Evolutionary conservation across 495 filamentous ascomycete species (phyloP).

Genomic region (Tuber umbilicatum): DNA sequence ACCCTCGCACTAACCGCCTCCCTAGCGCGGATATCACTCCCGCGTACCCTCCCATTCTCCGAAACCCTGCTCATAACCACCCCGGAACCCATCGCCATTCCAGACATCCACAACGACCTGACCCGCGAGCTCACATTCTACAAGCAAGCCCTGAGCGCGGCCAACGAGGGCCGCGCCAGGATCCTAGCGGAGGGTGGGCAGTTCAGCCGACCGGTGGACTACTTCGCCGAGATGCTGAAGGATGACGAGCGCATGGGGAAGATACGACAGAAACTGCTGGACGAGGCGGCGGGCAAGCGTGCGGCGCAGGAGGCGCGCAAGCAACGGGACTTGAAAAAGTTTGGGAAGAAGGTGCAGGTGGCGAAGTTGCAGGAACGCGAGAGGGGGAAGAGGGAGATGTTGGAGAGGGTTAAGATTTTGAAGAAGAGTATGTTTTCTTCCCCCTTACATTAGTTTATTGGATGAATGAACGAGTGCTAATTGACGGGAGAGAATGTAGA

Average conservation of each 20-base stretch:
- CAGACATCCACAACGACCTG: conserved; percentile 48
- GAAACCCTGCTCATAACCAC: conserved; percentile 55
- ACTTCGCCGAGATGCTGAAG: conserved; percentile 98
- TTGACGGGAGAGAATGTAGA: conserved; percentile 50
- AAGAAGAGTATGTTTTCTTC: conserved; percentile 73
- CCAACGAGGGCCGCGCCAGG: conserved; percentile 58
- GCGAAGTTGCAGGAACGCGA: conserved; percentile 88
- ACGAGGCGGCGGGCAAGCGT: conserved; percentile 87
- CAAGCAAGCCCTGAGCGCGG: conserved; percentile 77
- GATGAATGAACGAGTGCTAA: conserved; percentile 15
- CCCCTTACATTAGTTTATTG: conserved; percentile 7
- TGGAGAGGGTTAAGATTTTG: conserved; percentile 86
- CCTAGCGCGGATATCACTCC: conserved; percentile 66
- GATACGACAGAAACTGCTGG: conserved; percentile 87
- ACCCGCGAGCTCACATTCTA: conserved; percentile 85
- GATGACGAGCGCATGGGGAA: conserved; percentile 96
- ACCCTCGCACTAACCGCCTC: conserved; percentile 70
- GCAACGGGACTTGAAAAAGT: conserved; percentile 95
- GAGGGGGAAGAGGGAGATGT: conserved; percentile 79
- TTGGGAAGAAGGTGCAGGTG: conserved; percentile 96
- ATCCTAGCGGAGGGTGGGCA: conserved; percentile 66
- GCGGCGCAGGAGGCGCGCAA: conserved; percentile 82
- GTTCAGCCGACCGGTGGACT: conserved; percentile 84
- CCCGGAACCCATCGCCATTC: conserved; percentile 46
- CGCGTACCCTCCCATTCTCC: conserved; percentile 53